These are phyloP conservation scores for Fraxinus americana DNA, from an alignment of 257 asterid genomes.

Conservation along the genomic window DNA sequence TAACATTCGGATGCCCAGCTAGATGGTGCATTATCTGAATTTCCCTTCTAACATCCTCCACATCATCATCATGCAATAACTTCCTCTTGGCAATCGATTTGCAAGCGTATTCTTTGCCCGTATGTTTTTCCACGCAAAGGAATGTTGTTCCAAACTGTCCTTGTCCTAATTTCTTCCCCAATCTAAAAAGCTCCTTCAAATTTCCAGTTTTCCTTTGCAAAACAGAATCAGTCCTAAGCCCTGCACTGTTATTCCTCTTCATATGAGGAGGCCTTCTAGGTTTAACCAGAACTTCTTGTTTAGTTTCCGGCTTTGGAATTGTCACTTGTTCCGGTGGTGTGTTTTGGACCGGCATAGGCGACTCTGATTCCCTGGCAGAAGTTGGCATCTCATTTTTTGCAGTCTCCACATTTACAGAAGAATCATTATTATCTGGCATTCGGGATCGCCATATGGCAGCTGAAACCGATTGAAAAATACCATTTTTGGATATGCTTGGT, in stretches of 20 bases:
- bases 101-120: constrained; percentile 79
- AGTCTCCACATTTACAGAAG: constrained; percentile 51
- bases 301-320: constrained; percentile 56
- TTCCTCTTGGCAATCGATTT: constrained; percentile 95
- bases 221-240: constrained; percentile 81
- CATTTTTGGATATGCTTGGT: constrained; percentile 66
- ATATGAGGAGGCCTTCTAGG: constrained; percentile 52
- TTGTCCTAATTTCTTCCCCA: constrained; percentile 91
- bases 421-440: constrained; percentile 41
- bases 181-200: constrained; percentile 67
- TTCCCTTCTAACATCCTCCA: constrained; percentile 95
- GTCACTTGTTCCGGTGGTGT: constrained; percentile 75
- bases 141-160: constrained; percentile 94
- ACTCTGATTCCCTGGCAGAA: constrained; percentile 41
- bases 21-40: constrained; percentile 98
- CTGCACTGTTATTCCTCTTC: constrained; percentile 85
- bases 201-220: constrained; percentile 74
- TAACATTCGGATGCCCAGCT: constrained; percentile 86
- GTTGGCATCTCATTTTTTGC: constrained; percentile 42
- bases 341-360: constrained; percentile 60
- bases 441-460: constrained; percentile 93
- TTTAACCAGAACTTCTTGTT: constrained; percentile 39
- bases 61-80: constrained; percentile 81
- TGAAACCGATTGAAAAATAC: constrained; percentile 81
- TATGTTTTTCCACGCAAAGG: constrained; percentile 69